Evolutionary conservation across 1,139 yeast genomes (phyloP), one percentile per base, ranked within the genome.

Genomic region (Geotrichum phurueaensis): DNA sequence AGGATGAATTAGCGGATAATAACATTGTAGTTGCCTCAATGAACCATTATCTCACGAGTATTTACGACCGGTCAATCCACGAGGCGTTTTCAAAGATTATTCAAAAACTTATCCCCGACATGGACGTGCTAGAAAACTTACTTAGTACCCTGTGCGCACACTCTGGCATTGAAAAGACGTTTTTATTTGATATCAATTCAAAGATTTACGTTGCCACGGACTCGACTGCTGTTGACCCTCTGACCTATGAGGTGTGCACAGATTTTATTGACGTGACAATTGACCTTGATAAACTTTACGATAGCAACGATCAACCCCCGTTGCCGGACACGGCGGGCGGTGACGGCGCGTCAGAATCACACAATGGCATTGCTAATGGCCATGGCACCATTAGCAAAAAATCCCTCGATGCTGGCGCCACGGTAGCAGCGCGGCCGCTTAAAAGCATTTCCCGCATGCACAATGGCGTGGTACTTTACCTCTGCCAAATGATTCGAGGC

Each of bases 181-280:
- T 92, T 69, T 74, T 94, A 63, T 92, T 95, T 70, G 99, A 94
- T 71, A 85, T 92, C 47, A 89, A 89, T 70, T 87, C 96, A n/a
- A 94, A 94, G 73, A 89, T 94, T 36, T 94, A 94, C 71, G 92
- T 94, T 54, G 97, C 98, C 2, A 94, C 98, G 0, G 99, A 94
- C 73, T 88, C 96, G 0, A 85, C 94, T 1, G 97, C 98, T 0
- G 97, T 92, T 39, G 98, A 94, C 74, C 89, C 91, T 36, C 96
- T 91, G 69, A 89, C 96, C 0, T 94, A 94, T 72, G 98, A 94
- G 73, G 96, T 92, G 1, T 94, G 99, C 74, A 96, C 97, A 0
- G 99, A 94, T 70, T 94, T 92, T 70, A 92, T 94, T 60, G 99
- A 94, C 72, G 95, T 94, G 22, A 87, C 97, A 2, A 86, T 91